These are phyloP conservation scores for Sugiyamaella sp. DNA, from an alignment of 1,139 yeast species.

Conservation along the genomic window DNA sequence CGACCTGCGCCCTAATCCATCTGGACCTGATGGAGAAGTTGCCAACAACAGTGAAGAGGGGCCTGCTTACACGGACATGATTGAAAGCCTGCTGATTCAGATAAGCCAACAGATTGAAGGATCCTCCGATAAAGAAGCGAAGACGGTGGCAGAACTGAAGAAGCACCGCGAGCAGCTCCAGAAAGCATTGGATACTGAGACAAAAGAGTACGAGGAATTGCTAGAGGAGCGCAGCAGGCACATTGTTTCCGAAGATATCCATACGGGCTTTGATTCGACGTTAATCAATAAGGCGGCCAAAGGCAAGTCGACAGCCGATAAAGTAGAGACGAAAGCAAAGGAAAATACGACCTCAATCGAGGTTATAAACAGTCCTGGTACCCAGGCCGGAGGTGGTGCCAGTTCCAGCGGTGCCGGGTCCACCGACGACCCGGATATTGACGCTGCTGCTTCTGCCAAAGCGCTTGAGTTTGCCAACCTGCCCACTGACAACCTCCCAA, in stretches of 20 bases:
- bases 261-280: constrained; percentile 91
- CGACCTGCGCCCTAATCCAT: constrained; percentile 46
- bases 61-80: constrained; percentile 89
- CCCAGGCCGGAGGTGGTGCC: not conserved
- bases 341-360: constrained; percentile 39
- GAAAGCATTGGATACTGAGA: constrained; percentile 56
- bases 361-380: constrained; percentile 39
- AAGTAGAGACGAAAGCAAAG: not conserved
- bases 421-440: constrained; percentile 50
- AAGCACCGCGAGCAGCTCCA: constrained; percentile 42
- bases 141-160: constrained; percentile 36
- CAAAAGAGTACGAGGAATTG: constrained; percentile 66
- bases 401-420: constrained; percentile 22
- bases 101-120: constrained; percentile 54
- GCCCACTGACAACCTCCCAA: constrained; percentile 50
- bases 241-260: constrained; percentile 88
- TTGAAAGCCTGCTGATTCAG: constrained; percentile 82
- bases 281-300: constrained; percentile 63
- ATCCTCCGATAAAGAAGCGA: constrained; percentile 26
- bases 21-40: constrained; percentile 45
- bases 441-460: constrained; percentile 60
- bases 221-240: constrained; percentile 70
- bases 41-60: constrained; percentile 50
- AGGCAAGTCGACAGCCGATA: constrained; percentile 21
- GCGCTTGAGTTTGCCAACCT: constrained; percentile 69